A percentile compares a stretch with the other conserved stretches of the same genome.
Conservation (phyloP, 2,329 filamentous ascomycete species). For the Paracoccidioides brasiliensis region DNA sequence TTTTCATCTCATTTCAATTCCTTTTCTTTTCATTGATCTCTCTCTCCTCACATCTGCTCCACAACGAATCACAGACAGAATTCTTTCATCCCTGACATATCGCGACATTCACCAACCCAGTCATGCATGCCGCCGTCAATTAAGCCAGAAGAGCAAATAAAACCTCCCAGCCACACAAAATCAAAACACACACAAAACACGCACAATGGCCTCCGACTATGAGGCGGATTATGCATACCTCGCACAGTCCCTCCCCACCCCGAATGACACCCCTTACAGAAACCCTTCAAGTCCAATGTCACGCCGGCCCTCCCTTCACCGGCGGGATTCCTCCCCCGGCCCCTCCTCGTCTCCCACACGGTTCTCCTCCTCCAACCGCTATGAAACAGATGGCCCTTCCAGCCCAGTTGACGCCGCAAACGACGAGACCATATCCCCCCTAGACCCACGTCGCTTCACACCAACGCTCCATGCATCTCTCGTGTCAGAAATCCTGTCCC, state of each 20-base stretch:
- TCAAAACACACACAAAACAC: background rate
- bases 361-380: conserved; percentile 34
- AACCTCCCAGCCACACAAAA: background rate
- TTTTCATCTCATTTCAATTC: background rate
- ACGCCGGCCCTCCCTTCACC: conserved; percentile 46
- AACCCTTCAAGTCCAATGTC: conserved; percentile 46
- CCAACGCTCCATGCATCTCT: conserved; percentile 88
- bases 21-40: background rate
- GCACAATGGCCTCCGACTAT: conserved; percentile 19
- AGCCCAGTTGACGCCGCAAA: conserved; percentile 23
- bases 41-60: background rate
- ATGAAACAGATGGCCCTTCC: conserved; percentile 26
- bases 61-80: background rate
- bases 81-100: background rate
- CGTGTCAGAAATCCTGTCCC: conserved; percentile 79
- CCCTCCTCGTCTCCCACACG: conserved; percentile 48
- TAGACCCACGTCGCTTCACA: conserved; percentile 87
- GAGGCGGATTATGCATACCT: conserved; percentile 44
- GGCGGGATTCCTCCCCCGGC: conserved; percentile 53
- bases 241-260: conserved; percentile 52
- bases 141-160: background rate
- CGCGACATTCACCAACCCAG: background rate
- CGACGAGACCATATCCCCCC: conserved; percentile 56
- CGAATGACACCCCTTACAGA: conserved; percentile 58
- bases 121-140: background rate